phyloP scores from a whole-genome alignment of 2,329 filamentous ascomycete species.

The Trichoderma sp. region DNA sequence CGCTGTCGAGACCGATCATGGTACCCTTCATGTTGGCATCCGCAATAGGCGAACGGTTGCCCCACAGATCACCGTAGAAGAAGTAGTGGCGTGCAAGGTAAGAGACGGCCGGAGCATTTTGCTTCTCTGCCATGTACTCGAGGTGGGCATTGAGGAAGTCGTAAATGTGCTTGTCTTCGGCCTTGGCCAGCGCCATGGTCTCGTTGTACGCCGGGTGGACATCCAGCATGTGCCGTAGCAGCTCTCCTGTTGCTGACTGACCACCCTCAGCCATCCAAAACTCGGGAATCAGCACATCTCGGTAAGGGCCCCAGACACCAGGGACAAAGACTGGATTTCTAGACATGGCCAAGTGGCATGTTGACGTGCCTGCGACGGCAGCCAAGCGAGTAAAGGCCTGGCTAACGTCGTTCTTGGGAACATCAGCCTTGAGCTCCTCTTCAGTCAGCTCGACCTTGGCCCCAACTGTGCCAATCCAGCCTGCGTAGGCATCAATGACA shows the following conservation, averaged over 20 bases:
- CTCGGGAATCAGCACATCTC: constrained; percentile 86
- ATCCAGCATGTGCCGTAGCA: constrained; percentile 91
- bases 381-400: constrained; percentile 93
- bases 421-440: constrained; percentile 66
- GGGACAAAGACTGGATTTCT: constrained; percentile 89
- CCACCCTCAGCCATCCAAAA: constrained; percentile 98
- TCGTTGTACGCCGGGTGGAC: constrained; percentile 89
- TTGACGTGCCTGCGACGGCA: constrained; percentile 93
- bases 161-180: constrained; percentile 86
- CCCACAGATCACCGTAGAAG: constrained; percentile 97
- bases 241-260: constrained; percentile 92
- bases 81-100: constrained; percentile 93
- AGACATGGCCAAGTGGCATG: constrained; percentile 96
- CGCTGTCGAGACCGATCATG: constrained; percentile 81
- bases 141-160: constrained; percentile 92
- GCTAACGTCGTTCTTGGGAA: constrained; percentile 79
- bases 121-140: constrained; percentile 69
- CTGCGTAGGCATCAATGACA: constrained; percentile 97
- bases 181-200: constrained; percentile 75
- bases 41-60: constrained; percentile 91
- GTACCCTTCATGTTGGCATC: constrained; percentile 91
- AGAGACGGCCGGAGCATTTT: constrained; percentile 72
- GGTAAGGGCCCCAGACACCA: constrained; percentile 96
- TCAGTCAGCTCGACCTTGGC: constrained; percentile 79
- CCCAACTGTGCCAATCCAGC: constrained; percentile 98